phyloP scores from a whole-genome alignment of 2,329 filamentous ascomycete genomes.

The Monosporascus ibericus region DNA sequence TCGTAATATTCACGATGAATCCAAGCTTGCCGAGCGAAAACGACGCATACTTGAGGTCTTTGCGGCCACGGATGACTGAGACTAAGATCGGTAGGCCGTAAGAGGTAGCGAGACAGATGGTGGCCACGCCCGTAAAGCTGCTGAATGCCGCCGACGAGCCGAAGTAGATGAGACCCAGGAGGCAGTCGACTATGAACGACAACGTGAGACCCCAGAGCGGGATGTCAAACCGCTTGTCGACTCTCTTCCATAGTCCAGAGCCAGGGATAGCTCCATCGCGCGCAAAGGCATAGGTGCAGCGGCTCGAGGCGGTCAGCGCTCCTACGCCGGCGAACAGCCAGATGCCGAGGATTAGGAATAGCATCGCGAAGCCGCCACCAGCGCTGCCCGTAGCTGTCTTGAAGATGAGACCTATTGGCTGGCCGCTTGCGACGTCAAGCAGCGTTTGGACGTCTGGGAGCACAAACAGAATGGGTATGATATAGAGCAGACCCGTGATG shows the following conservation, averaged over 20 bases:
- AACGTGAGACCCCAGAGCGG: conserved; percentile 65
- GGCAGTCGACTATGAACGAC: conserved; percentile 61
- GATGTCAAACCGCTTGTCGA: conserved; percentile 60
- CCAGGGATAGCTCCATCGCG: conserved; percentile 70
- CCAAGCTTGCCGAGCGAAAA: conserved; percentile 67
- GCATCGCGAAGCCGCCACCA: conserved; percentile 66
- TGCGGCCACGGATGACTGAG: conserved; percentile 59
- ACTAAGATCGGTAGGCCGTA: conserved; percentile 74
- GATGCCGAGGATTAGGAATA: conserved; percentile 72
- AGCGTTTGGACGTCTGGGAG: conserved; percentile 61
- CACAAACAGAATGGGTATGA: conserved; percentile 71
- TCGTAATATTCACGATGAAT: conserved; percentile 59
- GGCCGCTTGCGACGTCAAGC: conserved; percentile 61
- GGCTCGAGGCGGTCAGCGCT: conserved; percentile 65
- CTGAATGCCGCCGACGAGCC: conserved; percentile 72
- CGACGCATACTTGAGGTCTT: conserved; percentile 56
- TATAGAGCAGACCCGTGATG: conserved; percentile 58
- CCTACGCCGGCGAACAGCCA: conserved; percentile 71
- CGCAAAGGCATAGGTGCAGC: conserved; percentile 72
- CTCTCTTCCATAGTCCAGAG: conserved; percentile 58
- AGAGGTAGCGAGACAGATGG: conserved; percentile 69
- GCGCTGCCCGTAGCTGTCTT: conserved; percentile 68
- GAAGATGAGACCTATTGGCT: conserved; percentile 72
- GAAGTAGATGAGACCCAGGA: conserved; percentile 74
- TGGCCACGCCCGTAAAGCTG: conserved; percentile 73